Base-by-base conservation (phyloP, 257 asterid species). In the Solanum piurae region DNA sequence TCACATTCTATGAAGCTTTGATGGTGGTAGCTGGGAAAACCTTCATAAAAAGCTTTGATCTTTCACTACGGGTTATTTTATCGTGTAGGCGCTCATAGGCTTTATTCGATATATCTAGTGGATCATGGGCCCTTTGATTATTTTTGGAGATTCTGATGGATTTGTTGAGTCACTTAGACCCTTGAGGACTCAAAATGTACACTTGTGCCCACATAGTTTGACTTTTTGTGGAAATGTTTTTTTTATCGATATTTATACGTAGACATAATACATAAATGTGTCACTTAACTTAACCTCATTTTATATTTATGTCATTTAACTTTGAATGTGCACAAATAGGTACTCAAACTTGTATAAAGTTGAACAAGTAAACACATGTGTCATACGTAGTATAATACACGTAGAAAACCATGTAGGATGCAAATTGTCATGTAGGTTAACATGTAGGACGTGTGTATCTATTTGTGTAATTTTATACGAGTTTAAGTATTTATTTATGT, bases 11-110 rank as follows among this genome's bases (percentile, higher is more conserved):
- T 86, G 73, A 3, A 73, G 16, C 29, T 31, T 69, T 20, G 74
- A 72, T 52, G 88, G 55, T 40, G 87, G 77, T 86, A 29, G 83
- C 84, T 72, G n/a, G n/a, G 84, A 60, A 46, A 46, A 72, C 88
- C 49, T 36, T 72, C 72, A 29, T 69, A 85, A 37, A 58, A 38
- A 49, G 40, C 38, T 2, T 46, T 49, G 69, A 85, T 68, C 82
- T 85, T 68, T 82, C 60, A 36, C 40, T 10, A 4, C 10, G 80
- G 82, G 87, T 1, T 16, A 40, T 38, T 40, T 33, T 85, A 71
- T 42, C 9, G 82, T 85, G 82, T 69, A 46, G 52, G 12, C 64
- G 64, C 79, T 85, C 29, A 85, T 23, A 29, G 40, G 3, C 0
- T 27, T 5, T 16, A 1, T 0, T 0, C 3, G 2, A 27, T 10